Evolutionary conservation across 306 rosid species (phyloP), one percentile per base, ranked within the genome.

Genomic region (Quercus bicolor): DNA sequence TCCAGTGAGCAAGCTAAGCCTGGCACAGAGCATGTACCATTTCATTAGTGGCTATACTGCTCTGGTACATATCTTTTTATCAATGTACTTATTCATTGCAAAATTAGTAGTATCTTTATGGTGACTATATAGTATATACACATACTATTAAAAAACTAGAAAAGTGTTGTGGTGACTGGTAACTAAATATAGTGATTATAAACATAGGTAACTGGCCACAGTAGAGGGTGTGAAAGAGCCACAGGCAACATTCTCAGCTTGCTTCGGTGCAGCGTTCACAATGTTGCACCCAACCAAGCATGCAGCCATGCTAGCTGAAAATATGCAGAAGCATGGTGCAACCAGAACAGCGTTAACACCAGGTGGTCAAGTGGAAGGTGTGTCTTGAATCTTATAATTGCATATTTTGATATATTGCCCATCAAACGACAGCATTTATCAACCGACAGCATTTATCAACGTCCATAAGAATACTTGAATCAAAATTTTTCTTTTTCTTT

Each of bases 211-310:
- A 91, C 97, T 18, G 97, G 97, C 26, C 26, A 92, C 98, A 29
- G 98, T 89, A 79, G 98, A 94, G 13, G 98, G 98, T 16, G 78
- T 92, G 23, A 94, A 94, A 81, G 96, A 94, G 90, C 98, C 98
- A 11, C 84, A 84, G 62, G 98, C 96, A 78, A 92, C 97, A n/a
- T 92, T 92, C 81, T 94, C 97, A 2, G 98, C 97, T 40, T 92
- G 96, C 80, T 94, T 94, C 5, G 98, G 98, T 28, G 98, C 97
- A 3, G 97, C 98, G 11, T 94, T 94, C 70, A 89, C 92, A 18
- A 94, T 94, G 97, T 55, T 94, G 72, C 97, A 90, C 84, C 98
- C 98, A 20, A 94, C 96, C 13, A 92, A 81, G 56, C 90, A 94
- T 73, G 98, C 98, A 12, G 91, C 97, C 75, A 92, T 94, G 98